A percentile compares a stretch with the other conserved stretches of the same genome.
phyloP scores from a whole-genome alignment of 257 asterid genomes.

The Plantago ovata region DNA sequence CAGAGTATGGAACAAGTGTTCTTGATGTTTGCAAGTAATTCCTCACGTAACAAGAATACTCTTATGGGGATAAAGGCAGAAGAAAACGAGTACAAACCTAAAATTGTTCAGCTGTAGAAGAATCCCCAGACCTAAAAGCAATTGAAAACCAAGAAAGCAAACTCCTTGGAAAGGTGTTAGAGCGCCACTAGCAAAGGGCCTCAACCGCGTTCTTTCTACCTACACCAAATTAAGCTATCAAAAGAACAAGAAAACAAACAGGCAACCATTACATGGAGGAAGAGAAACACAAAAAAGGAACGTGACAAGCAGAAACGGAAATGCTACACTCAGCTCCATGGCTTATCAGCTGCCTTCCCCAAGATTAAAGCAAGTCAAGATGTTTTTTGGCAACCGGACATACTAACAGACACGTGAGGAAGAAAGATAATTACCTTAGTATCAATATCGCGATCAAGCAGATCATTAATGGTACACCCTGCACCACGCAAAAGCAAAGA shows the following conservation, averaged over 20 bases:
- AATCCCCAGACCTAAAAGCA: conserved; percentile 82
- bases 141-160: conserved; percentile 81
- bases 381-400: not conserved
- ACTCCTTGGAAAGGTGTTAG: conserved; percentile 79
- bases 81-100: conserved; percentile 47
- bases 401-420: conserved; percentile 3
- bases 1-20: too few relatives aligned
- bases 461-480: conserved; percentile 89
- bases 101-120: conserved; percentile 78
- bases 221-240: conserved; percentile 51
- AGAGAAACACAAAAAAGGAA: conserved; percentile 9
- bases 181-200: conserved; percentile 91
- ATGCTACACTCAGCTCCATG: conserved; percentile 1
- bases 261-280: conserved; percentile 15
- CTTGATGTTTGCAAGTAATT: too few relatives aligned
- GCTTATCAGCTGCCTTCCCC: not conserved
- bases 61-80: too few relatives aligned
- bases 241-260: conserved; percentile 15
- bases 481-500: conserved; percentile 91
- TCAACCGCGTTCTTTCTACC: conserved; percentile 85
- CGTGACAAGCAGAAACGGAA: conserved; percentile 7
- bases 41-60: not conserved
- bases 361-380: conserved; percentile 8
- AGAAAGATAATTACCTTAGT: conserved; percentile 46
- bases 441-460: conserved; percentile 86